Percentiles rank a stretch among this genome's conserved stretches.
Evolutionary conservation across 2,329 filamentous ascomycete genomes (phyloP).

Genomic region (Trichoderma koningiopsis): DNA sequence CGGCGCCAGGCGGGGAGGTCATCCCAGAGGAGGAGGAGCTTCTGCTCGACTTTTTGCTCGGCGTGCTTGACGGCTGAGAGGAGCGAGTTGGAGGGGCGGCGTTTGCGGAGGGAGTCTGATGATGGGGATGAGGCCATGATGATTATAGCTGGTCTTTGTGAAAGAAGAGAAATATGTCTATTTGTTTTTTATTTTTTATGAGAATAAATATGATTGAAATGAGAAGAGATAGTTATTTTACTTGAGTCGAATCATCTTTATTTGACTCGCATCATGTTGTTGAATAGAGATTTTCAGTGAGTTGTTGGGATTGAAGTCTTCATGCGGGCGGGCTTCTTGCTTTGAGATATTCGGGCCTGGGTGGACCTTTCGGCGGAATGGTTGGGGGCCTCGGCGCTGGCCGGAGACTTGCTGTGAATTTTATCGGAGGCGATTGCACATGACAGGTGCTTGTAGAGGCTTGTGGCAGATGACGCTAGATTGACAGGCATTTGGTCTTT

Average conservation of each 20-base stretch:
- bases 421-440: not conserved
- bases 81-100: conserved; percentile 35
- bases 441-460: not conserved
- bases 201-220: not conserved
- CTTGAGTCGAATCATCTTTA: not conserved
- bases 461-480: not conserved
- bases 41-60: conserved; percentile 45
- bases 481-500: not conserved
- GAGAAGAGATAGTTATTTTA: not conserved
- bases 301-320: conserved; percentile 15
- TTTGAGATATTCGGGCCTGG: not conserved
- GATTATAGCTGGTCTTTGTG: not conserved
- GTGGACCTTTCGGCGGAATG: conserved; percentile 20
- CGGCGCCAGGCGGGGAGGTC: conserved; percentile 61
- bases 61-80: conserved; percentile 35
- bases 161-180: not conserved
- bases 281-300: not conserved
- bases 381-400: conserved; percentile 24
- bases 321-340: not conserved
- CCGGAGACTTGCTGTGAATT: not conserved
- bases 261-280: not conserved
- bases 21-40: conserved; percentile 57
- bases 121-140: not conserved
- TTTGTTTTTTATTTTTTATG: not conserved
- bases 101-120: conserved; percentile 32